These are phyloP conservation scores for Talaromyces proteolyticus DNA, from an alignment of 495 filamentous ascomycete genomes.

Conservation along the genomic window DNA sequence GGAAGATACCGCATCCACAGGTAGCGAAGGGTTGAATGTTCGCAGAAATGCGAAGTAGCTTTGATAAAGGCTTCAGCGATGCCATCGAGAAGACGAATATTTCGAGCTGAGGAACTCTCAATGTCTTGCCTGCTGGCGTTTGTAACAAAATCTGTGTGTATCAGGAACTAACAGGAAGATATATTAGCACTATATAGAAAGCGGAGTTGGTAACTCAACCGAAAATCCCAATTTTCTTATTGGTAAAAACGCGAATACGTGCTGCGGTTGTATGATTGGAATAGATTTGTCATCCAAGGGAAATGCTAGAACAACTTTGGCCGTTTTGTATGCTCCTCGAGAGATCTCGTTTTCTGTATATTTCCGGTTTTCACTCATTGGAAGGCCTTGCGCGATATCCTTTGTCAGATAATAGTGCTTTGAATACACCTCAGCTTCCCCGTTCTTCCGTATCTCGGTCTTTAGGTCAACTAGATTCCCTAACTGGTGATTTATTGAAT, in stretches of 20 bases:
- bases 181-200: neutral
- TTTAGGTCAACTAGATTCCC: slow-evolving; percentile 2
- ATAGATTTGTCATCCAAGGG: slow-evolving; percentile 17
- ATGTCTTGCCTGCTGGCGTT: slow-evolving; percentile 36
- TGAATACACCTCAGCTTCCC: neutral
- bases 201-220: neutral
- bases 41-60: slow-evolving; percentile 19
- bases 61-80: slow-evolving; percentile 16
- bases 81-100: slow-evolving; percentile 10
- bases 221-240: slow-evolving; percentile 24
- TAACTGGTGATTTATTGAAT: slow-evolving; percentile 2
- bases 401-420: slow-evolving; percentile 19
- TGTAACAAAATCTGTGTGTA: slow-evolving; percentile 42
- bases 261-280: slow-evolving; percentile 17
- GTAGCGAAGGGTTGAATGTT: slow-evolving; percentile 14
- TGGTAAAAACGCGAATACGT: slow-evolving; percentile 34
- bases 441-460: neutral
- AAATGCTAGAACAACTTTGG: slow-evolving; percentile 34
- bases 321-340: slow-evolving; percentile 10
- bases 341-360: slow-evolving; percentile 14
- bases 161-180: slow-evolving; percentile 29
- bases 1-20: slow-evolving; percentile 22
- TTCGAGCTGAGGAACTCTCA: slow-evolving; percentile 12
- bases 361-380: slow-evolving; percentile 21
- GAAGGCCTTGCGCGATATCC: slow-evolving; percentile 10